Conservation (phyloP, 495 filamentous ascomycete genomes). For the Gamarada debralockiae region DNA sequence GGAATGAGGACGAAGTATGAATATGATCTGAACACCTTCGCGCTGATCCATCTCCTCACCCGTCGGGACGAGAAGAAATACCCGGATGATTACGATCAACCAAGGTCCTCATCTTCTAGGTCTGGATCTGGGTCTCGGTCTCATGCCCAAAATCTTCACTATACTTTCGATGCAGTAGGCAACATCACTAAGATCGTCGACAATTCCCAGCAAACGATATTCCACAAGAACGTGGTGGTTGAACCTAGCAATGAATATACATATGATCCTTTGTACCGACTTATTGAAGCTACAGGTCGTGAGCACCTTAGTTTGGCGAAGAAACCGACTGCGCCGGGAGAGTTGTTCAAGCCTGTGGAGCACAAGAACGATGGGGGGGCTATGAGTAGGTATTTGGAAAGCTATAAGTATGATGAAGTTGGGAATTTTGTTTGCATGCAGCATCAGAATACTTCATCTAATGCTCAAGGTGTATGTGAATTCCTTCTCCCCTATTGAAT, state of each 20-base stretch:
- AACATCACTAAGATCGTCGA: constrained; percentile 23
- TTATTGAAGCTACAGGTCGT: constrained; percentile 31
- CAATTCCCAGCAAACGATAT: constrained; percentile 26
- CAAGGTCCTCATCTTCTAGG: not conserved
- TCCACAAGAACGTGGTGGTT: constrained; percentile 23
- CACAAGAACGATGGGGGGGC: not conserved
- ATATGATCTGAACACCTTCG: not conserved
- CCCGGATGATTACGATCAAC: not conserved
- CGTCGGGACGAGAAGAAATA: not conserved
- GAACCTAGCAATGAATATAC: constrained; percentile 22
- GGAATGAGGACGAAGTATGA: not conserved
- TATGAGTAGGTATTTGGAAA: constrained; percentile 1
- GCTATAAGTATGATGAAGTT: constrained; percentile 2
- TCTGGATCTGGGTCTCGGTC: too few relatives aligned
- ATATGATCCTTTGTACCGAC: constrained; percentile 31
- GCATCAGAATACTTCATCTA: not conserved
- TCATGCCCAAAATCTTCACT: constrained; percentile 29
- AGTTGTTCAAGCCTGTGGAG: not conserved
- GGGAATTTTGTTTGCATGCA: not conserved
- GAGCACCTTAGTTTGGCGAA: constrained; percentile 24
- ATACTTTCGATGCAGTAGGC: constrained; percentile 27
- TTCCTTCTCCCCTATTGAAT: too few relatives aligned
- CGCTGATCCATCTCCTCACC: not conserved
- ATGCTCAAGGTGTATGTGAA: too few relatives aligned
- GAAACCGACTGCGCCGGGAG: not conserved